A percentile compares a stretch with the other conserved stretches of the same genome.
Conservation (phyloP, 2,329 filamentous ascomycete genomes). For the Alternaria tenuissima region DNA sequence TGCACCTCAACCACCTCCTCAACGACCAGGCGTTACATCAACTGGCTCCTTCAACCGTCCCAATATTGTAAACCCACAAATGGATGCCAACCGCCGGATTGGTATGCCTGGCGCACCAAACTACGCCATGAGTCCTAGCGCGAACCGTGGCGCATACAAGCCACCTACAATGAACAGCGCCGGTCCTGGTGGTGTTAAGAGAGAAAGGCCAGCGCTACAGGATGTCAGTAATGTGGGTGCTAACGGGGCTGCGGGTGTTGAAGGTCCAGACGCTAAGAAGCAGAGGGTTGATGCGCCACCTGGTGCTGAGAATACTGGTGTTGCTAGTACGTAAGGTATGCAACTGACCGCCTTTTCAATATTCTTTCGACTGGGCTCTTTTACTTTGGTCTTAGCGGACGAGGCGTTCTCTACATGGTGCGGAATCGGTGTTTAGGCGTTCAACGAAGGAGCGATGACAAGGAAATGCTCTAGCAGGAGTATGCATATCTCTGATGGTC, state of each 20-base stretch:
- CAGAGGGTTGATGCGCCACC: slow-evolving; percentile 43
- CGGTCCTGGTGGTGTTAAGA: slow-evolving; percentile 27
- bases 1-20: slow-evolving; percentile 20
- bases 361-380: neutral
- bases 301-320: slow-evolving; percentile 32
- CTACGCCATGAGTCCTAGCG: slow-evolving; percentile 52
- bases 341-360: neutral
- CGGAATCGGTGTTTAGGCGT: neutral
- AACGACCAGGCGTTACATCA: slow-evolving; percentile 22
- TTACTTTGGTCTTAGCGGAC: neutral
- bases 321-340: slow-evolving; percentile 4
- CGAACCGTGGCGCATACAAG: slow-evolving; percentile 56
- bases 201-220: slow-evolving; percentile 50
- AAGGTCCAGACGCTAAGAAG: slow-evolving; percentile 53
- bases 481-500: neutral
- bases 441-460: neutral
- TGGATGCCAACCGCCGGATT: slow-evolving; percentile 57
- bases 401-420: neutral
- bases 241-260: slow-evolving; percentile 25
- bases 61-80: slow-evolving; percentile 60
- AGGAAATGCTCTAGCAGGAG: neutral
- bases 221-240: slow-evolving; percentile 57
- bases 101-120: slow-evolving; percentile 56
- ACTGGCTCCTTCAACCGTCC: slow-evolving; percentile 27
- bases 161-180: slow-evolving; percentile 49